phyloP scores from a whole-genome alignment of 495 filamentous ascomycete species.

The Tuber brumale region DNA sequence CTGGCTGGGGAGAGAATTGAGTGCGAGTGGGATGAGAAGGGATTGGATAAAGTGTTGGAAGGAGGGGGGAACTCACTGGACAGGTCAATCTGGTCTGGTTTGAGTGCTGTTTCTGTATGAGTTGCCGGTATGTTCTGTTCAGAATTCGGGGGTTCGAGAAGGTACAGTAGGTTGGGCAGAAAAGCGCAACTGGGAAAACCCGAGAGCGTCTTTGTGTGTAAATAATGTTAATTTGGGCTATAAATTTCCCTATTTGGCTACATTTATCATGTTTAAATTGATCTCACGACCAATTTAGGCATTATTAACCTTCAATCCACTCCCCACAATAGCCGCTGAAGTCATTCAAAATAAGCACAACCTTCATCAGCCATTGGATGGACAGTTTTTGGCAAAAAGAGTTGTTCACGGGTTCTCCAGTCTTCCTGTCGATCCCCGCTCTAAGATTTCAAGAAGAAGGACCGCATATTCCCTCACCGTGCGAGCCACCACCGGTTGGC shows the following conservation, averaged over 20 bases:
- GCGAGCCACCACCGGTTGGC: background rate
- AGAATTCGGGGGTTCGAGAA: conserved; percentile 1
- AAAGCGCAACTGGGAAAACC: background rate
- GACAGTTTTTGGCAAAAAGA: background rate
- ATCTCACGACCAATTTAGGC: background rate
- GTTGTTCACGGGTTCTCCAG: background rate
- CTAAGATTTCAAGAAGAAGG: background rate
- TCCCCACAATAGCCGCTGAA: background rate
- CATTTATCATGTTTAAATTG: background rate
- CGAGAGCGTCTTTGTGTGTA: background rate
- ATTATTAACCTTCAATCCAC: background rate
- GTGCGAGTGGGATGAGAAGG: background rate
- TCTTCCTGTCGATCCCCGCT: background rate
- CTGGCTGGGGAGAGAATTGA: background rate
- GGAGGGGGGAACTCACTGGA: background rate
- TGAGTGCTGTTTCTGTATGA: background rate
- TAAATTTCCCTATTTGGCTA: background rate
- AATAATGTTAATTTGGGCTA: background rate
- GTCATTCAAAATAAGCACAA: background rate
- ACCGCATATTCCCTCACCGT: background rate
- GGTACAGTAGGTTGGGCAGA: background rate
- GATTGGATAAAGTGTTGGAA: background rate
- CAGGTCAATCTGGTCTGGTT: background rate
- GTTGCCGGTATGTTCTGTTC: background rate
- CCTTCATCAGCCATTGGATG: background rate